phyloP scores from a whole-genome alignment of 2,329 filamentous ascomycete species.

The Meredithiella fracta region DNA sequence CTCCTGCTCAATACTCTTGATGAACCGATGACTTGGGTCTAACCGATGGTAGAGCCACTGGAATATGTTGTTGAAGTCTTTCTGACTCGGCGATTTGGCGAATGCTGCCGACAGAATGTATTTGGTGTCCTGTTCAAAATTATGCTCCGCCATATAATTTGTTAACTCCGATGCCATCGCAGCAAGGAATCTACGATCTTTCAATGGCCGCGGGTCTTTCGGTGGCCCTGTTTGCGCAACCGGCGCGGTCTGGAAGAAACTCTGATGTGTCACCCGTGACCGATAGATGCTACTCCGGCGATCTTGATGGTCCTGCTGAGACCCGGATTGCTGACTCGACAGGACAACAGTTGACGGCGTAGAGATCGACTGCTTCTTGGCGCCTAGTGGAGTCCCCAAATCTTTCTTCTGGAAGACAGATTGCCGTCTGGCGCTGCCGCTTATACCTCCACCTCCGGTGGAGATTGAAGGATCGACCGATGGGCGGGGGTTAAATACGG shows the following conservation, averaged over 20 bases:
- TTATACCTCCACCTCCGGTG: conserved; percentile 63
- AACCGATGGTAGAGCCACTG: conserved; percentile 95
- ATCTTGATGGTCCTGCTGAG: conserved; percentile 29
- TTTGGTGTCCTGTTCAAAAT: conserved; percentile 97
- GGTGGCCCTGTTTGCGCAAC: conserved; percentile 67
- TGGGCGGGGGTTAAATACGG: conserved; percentile 59
- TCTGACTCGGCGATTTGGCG: conserved; percentile 86
- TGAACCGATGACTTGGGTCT: conserved; percentile 82
- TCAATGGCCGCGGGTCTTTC: conserved; percentile 70
- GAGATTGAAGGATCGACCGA: conserved; percentile 69
- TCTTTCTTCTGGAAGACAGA: conserved; percentile 67
- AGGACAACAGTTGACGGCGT: conserved; percentile 15
- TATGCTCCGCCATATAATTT: conserved; percentile 82
- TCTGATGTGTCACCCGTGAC: conserved; percentile 59
- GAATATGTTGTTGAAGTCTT: conserved; percentile 96
- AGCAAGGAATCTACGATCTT: conserved; percentile 62
- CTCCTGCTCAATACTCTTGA: conserved; percentile 89
- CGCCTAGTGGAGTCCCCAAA: conserved; percentile 36
- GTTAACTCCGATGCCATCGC: conserved; percentile 77
- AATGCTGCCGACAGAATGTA: conserved; percentile 81
- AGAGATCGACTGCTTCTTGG: too few relatives aligned
- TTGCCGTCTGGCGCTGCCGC: conserved; percentile 62
- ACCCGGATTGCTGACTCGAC: conserved; percentile 10
- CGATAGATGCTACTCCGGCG: conserved; percentile 73
- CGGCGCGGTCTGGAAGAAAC: conserved; percentile 84